Conservation (phyloP, 352 stramenopile species). For the Phytophthora chlamydospora region DNA sequence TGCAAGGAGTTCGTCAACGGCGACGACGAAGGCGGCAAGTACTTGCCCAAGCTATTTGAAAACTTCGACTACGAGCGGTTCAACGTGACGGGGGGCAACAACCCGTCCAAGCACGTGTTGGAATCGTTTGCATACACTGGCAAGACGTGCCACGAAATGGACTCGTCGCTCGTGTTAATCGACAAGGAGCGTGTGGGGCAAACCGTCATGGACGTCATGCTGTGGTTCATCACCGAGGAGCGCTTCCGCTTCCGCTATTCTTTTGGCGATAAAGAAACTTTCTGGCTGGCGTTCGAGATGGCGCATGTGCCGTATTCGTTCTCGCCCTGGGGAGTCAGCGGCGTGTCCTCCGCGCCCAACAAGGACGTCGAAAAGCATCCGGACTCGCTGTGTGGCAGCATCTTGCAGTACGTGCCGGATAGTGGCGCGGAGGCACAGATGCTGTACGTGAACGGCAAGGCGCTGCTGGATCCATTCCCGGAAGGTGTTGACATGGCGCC, state of each 20-base stretch:
- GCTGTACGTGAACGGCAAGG: constrained; percentile 30
- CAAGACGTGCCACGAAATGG: constrained; percentile 61
- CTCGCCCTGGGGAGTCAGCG: constrained; percentile 60
- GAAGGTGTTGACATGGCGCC: constrained; percentile 35
- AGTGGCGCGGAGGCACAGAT: constrained; percentile 20
- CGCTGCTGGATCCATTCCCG: constrained; percentile 19
- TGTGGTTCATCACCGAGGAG: constrained; percentile 61
- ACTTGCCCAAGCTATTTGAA: constrained; percentile 42
- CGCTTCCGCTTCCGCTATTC: constrained; percentile 60
- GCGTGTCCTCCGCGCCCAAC: constrained; percentile 49
- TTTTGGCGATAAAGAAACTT: constrained; percentile 71
- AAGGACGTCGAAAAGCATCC: constrained; percentile 56
- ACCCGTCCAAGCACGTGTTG: constrained; percentile 38
- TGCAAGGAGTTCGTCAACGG: constrained; percentile 53
- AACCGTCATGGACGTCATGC: constrained; percentile 56
- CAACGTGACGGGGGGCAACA: constrained; percentile 20
- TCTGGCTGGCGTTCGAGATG: constrained; percentile 32
- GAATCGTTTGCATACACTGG: constrained; percentile 46
- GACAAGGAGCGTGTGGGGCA: constrained; percentile 54
- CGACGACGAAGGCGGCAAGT: constrained; percentile 24
- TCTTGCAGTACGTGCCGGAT: constrained; percentile 60
- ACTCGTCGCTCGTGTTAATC: constrained; percentile 66
- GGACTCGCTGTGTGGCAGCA: constrained; percentile 65
- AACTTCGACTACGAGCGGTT: constrained; percentile 56
- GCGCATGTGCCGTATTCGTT: constrained; percentile 49